Evolutionary conservation across 768 basidiomycete species (phyloP).

Genomic region (Psilocybe tampanensis): DNA sequence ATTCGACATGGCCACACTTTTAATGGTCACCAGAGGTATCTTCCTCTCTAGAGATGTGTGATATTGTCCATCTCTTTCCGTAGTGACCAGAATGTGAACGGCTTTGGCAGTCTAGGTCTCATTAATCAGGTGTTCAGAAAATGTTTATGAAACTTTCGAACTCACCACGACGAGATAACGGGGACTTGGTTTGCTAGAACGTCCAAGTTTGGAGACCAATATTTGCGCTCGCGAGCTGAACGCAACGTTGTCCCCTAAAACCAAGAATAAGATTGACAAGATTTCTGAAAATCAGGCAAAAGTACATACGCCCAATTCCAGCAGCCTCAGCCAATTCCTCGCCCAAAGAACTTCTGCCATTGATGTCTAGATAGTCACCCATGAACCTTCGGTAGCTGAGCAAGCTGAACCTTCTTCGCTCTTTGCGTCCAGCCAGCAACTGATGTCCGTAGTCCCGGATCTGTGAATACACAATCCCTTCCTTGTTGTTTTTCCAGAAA

Average conservation of each 20-base stretch:
- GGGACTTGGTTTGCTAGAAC: conserved; percentile 91
- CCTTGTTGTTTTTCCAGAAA: conserved; percentile 99
- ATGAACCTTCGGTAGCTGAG: conserved; percentile 92
- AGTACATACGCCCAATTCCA: conserved; percentile 65
- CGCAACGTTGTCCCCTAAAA: conserved; percentile 69
- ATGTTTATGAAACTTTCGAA: conserved; percentile 12
- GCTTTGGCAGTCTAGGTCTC: conserved; percentile 76
- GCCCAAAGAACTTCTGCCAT: conserved; percentile 78
- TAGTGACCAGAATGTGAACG: conserved; percentile 72
- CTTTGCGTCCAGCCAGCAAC: conserved; percentile 88
- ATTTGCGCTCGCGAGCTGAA: conserved; percentile 86
- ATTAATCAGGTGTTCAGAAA: neutral
- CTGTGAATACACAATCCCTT: conserved; percentile 85
- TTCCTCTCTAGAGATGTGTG: conserved; percentile 78
- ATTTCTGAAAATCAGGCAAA: neutral
- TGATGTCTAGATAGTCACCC: conserved; percentile 95
- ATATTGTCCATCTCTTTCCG: conserved; percentile 60
- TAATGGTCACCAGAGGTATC: conserved; percentile 87
- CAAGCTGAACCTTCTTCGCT: conserved; percentile 90
- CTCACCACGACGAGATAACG: conserved; percentile 88
- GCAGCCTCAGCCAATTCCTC: conserved; percentile 73
- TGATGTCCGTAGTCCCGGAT: conserved; percentile 95
- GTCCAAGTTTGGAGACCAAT: conserved; percentile 79
- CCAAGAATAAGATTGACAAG: neutral
- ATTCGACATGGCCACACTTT: conserved; percentile 83